Base-by-base conservation (phyloP, 2,329 filamentous ascomycete genomes). In the Ophiognomonia clavigignenti-juglandacearum region DNA sequence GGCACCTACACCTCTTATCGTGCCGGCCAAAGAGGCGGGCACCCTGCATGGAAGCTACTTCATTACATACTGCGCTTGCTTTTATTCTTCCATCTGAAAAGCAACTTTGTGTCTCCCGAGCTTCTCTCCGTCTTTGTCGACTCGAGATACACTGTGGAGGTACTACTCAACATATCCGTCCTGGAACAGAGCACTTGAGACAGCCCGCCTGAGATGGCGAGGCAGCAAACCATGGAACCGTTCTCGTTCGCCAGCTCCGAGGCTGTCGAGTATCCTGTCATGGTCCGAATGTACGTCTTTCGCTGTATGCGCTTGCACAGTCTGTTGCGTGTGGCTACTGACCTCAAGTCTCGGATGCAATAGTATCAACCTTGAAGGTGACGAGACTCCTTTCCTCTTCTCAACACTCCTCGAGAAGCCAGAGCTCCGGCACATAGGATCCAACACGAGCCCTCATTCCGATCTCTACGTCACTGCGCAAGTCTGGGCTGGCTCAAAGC, bases 161-260 rank as follows among this genome's bases (percentile, higher is more conserved):
- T 31, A 10, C 14, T 16, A 16, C n/a, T 26, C 5, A 24, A 6
- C 23, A 13, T 14, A 5, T 23, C n/a, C 4, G 9, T 26, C 23
- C 10, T 23, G 26, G 26, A 11, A 23, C 9, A 23, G 10, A 13
- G 37, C 5, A 13, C 9, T 20, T 22, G 16, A 29, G 9, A 31
- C 6, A 31, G 26, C 38, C 22, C 27, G 26, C 22, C 23, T 26
- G 31, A 13, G 36, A 53, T 44, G 43, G 36, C 46, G 19, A 41
- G 43, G 36, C 20, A 38, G 13, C 29, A 39, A 24, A 48, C 51
- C 6, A 96, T 96, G 89, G 93, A 98, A 69, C 86, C 91, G 43
- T 96, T 96, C 68, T 95, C 91, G 24, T 97, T 97, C 72, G 91
- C 89, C 56, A 88, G 84, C 61, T 96, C 93, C 50, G 86, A 89